Base-by-base conservation (phyloP, 2,329 filamentous ascomycete genomes). In the Neophaeococcomyces mojaviensis region DNA sequence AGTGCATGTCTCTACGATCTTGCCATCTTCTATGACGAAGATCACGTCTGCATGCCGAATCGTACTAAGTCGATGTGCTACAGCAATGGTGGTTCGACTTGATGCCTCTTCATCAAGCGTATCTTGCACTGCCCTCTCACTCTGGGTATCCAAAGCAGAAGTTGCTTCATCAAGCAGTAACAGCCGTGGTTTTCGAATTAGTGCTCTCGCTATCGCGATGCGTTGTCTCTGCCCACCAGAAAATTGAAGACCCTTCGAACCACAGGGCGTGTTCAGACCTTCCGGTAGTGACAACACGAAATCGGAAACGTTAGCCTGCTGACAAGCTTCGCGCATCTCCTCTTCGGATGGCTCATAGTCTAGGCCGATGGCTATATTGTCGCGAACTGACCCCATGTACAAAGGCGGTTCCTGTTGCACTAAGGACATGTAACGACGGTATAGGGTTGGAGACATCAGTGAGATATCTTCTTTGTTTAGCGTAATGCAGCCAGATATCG, bases 371-470 rank as follows among this genome's bases (percentile, higher is more conserved):
- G 94, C 67, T 51, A 96, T 88, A 61, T 96, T 96, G 31, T 96
- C 88, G 53, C 76, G 78, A 58, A 97, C 86, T 0, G 84, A 88
- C 35, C 90, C 90, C 62, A 94, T 88, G 66, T 95, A 97, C 0
- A 97, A 69, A 0, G 89, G 94, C 0, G 90, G 89, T 62, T 96
- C 90, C 61, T 97, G 90, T 32, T 84, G 88, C 12, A 97, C 90
- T 8, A 96, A 81, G 0, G 89, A 83, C 52, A 96, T 77, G 63
- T 81, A 79, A 15, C 76, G 81, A 39, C 90, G 83, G 68, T 96
- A 95, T 44, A 88, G 79, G 64, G 86, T 88, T 59, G 94, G 72
- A 58, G 94, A 89, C 39, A 95, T 71, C 9, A 73, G 74, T 49
- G 79, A 82, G 57, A 96, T 86, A 50, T 94, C 85, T 53, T 81